Percentiles rank a stretch among this genome's conserved stretches.
Evolutionary conservation across 2,329 filamentous ascomycete species (phyloP).

Genomic region (Zymoseptoria brevis): DNA sequence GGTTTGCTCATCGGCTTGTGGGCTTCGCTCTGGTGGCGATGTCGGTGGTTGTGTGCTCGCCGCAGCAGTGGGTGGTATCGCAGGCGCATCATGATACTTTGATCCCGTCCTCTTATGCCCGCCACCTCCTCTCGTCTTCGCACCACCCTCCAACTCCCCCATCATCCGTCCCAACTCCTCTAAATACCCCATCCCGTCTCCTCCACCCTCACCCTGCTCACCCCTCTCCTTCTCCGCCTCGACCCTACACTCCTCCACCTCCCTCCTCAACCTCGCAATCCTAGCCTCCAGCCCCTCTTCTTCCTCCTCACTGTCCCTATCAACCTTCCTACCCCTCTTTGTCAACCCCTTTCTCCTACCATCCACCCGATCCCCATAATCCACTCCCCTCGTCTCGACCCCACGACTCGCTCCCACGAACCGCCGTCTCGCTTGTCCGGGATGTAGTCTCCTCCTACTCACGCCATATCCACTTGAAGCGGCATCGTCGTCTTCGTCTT

Average conservation of each 20-base stretch:
- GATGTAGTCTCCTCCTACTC: constrained; percentile 65
- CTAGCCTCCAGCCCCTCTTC: constrained; percentile 69
- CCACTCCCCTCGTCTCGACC: constrained; percentile 68
- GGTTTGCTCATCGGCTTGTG: constrained; percentile 44
- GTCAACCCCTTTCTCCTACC: constrained; percentile 78
- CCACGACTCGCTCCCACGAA: constrained; percentile 60
- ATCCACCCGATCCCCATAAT: constrained; percentile 84
- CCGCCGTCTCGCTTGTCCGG: constrained; percentile 68
- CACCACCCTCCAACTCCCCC: constrained; percentile 50
- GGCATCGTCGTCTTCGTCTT: constrained; percentile 36
- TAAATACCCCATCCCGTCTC: constrained; percentile 52
- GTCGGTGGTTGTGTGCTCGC: not conserved
- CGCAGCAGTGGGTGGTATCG: constrained; percentile 2
- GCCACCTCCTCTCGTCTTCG: constrained; percentile 5
- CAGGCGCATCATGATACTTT: constrained; percentile 15
- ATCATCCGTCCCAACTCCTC: constrained; percentile 61
- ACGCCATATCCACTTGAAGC: constrained; percentile 55
- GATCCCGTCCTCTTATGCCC: constrained; percentile 5
- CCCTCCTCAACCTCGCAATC: constrained; percentile 72
- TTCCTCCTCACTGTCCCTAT: constrained; percentile 73
- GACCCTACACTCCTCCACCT: constrained; percentile 58
- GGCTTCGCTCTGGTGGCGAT: constrained; percentile 1
- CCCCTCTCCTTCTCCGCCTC: constrained; percentile 37
- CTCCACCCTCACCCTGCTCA: constrained; percentile 38
- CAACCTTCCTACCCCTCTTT: constrained; percentile 39